Evolutionary conservation across 1,139 yeast species (phyloP), one percentile per base, ranked within the genome.

Genomic region (Ogataea hybrid): DNA sequence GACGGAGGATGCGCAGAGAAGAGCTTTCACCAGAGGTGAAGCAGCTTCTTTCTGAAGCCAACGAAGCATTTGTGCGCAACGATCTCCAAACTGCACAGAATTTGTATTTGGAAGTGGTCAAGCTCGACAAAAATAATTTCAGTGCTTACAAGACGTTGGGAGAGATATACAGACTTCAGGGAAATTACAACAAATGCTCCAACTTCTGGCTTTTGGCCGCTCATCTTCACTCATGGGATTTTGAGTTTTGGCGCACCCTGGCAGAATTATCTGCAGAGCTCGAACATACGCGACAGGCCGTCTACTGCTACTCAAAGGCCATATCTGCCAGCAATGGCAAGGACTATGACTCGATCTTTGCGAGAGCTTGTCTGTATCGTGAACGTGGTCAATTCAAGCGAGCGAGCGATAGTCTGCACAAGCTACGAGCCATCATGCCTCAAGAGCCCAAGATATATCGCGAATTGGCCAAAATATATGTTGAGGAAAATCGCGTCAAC

Each of bases 91-190:
- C 68, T 2, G 97, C 97, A 0, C 75, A 81, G 51, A 69, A 75
- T 36, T 62, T 79, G 41, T 84, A 83, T 52, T 71, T 76, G 36
- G 90, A 87, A 53, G 95, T 89, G 8, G 80, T 92, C 50, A 76
- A 80, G 49, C 69, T 77, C 46, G 97, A 92, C 56, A 81, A 86
- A 9, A 77, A 77, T 50, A 87, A 88, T 52, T 83, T 81, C 61
- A 76, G 82, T 44, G 97, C 97, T 0, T 90, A 86, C 62, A 85
- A 83, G 54, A 78, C 94, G 2, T 67, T 92, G 42, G 97, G 95
- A 35, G 95, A 85, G 53, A 87, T 92, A 32, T 84, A 85, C 53
- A 77, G 81, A 46, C 74, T 78, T 42, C 79, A 79, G 46, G 88
- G 85, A 0, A 75, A 84, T 40, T 62, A 75, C 39, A 77, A 81